phyloP scores from a whole-genome alignment of 2,329 filamentous ascomycete species.

The Akanthomyces muscarius region DNA sequence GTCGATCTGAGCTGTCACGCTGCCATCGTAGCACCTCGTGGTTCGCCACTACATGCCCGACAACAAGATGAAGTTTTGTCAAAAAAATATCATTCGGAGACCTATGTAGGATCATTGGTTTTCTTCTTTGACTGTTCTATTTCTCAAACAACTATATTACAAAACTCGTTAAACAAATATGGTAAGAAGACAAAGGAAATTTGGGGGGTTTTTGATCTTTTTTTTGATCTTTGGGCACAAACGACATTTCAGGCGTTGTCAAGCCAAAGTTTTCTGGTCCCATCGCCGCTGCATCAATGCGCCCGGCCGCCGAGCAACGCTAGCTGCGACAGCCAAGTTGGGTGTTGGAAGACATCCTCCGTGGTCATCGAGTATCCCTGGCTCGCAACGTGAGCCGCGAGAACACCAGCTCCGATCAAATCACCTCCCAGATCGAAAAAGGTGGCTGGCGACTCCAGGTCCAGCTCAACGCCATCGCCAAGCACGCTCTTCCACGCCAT shows the following conservation, averaged over 20 bases:
- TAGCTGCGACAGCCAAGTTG: conserved; percentile 8
- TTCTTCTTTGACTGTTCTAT: too few species aligned
- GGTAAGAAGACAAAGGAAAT: not conserved
- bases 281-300: not conserved
- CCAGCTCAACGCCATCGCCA: not conserved
- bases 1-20: not conserved
- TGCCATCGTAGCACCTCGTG: too few species aligned
- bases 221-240: not conserved
- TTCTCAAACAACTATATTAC: not conserved
- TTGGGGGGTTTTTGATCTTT: not conserved
- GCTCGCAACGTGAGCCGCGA: not conserved
- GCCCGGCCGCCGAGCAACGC: not conserved
- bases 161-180: not conserved
- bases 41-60: not conserved
- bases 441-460: not conserved
- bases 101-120: too few species aligned
- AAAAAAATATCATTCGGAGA: too few species aligned
- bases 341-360: conserved; percentile 7
- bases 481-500: not conserved
- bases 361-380: conserved; percentile 1
- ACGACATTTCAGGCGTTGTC: too few species aligned
- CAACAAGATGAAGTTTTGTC: not conserved
- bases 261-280: not conserved
- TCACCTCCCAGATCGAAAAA: conserved; percentile 8
- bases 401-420: not conserved